Percentiles rank a stretch among this genome's conserved stretches.
Conservation (phyloP, 495 filamentous ascomycete genomes). For the Podospora anserina region DNA sequence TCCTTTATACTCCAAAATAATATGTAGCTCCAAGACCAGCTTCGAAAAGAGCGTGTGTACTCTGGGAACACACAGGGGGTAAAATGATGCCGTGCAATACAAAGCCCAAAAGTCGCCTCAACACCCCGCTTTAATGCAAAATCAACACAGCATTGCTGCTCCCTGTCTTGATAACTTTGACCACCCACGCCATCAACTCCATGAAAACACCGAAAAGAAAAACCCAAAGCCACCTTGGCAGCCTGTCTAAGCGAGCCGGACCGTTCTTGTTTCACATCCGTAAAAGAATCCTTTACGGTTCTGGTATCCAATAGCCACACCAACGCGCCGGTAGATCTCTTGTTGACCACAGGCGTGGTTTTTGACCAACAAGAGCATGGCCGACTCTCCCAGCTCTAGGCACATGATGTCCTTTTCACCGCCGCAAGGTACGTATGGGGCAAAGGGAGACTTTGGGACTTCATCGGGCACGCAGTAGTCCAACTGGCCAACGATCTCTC, state of each 20-base stretch:
- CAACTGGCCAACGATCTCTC: slow-evolving; percentile 33
- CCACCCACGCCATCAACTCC: not conserved
- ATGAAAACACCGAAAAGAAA: not conserved
- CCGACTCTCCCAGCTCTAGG: slow-evolving; percentile 33
- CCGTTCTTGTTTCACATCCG: slow-evolving; percentile 23
- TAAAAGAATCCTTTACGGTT: slow-evolving; percentile 34
- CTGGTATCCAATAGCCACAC: slow-evolving; percentile 28
- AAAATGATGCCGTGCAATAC: not conserved
- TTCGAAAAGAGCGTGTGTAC: not conserved
- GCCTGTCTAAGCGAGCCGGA: slow-evolving; percentile 20
- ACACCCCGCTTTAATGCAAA: not conserved
- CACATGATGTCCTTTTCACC: slow-evolving; percentile 29
- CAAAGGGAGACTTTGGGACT: not conserved
- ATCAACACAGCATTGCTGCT: not conserved
- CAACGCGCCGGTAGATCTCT: slow-evolving; percentile 24
- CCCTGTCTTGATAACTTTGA: not conserved
- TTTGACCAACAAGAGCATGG: slow-evolving; percentile 31
- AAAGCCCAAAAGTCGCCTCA: not conserved
- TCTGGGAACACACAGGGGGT: not conserved
- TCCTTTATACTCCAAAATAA: not conserved
- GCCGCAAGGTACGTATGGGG: slow-evolving; percentile 23
- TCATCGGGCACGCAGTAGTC: slow-evolving; percentile 24
- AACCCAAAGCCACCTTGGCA: not conserved
- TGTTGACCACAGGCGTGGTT: not conserved
- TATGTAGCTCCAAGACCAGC: not conserved